Evolutionary conservation across 2,329 filamentous ascomycete genomes (phyloP), one percentile per base, ranked within the genome.

Genomic region (Pyrenochaeta sp.): DNA sequence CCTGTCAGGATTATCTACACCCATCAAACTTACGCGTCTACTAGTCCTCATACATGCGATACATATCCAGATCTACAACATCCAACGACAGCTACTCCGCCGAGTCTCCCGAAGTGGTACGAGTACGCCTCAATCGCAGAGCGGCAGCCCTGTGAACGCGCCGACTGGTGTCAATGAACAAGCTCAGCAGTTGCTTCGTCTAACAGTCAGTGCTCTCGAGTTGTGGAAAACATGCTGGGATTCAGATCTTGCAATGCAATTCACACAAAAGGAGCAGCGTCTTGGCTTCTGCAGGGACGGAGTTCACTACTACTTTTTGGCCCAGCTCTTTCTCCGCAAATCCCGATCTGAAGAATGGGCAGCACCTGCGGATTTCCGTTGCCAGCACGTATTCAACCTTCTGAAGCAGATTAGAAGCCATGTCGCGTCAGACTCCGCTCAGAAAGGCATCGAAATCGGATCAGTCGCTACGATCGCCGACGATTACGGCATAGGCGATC

Each of bases 181-280:
- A 37, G 60, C 71, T 9, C 82, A 85, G 53, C 80, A 80, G 44
- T 82, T 82, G 36, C 79, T 82, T 61, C 79, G 80, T 58, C 75
- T 77, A 5, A 79, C 81, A 22, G 80, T 77, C 50, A 77, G 75
- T 46, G 88, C 88, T 15, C 80, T 92, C 40, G 86, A 89, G 61
- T 90, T 90, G 67, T 92, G 90, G 85, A 92, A 92, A 77, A 81
- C 80, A 19, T 85, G 84, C 59, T 92, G 90, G 90, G 90, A 92
- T 71, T 78, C 82, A 56, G 90, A 92, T 67, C 88, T 91, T 80
- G 81, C 83, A 12, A 78, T 84, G 37, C 90, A 92, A 70, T 92
- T 91, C 60, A 86, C 88, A 6, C 85, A 80, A 5, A 80, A 80
- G n/a, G 84, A 84, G 49, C 82, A 83, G 47, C 86, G 89, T 15